These are phyloP conservation scores for Porogramme epimiltina DNA, from an alignment of 1,284 basidiomycete species.

Conservation along the genomic window DNA sequence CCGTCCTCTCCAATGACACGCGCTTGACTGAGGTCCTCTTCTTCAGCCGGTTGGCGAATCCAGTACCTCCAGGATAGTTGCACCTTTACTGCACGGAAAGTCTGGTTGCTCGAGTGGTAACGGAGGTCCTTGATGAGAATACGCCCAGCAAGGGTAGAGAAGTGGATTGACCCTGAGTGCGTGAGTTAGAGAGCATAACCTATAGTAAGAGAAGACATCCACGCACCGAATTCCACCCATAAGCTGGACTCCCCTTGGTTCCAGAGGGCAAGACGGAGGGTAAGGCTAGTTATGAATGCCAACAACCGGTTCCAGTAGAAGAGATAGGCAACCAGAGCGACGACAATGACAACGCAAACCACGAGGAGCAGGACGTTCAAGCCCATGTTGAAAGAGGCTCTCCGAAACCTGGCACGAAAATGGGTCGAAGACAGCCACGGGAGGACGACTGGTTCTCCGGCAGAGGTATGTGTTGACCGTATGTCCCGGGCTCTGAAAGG, in stretches of 20 bases:
- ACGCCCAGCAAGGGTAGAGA: slow-evolving; percentile 86
- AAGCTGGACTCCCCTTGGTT: slow-evolving; percentile 66
- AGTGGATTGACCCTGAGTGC: slow-evolving; percentile 77
- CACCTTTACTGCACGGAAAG: slow-evolving; percentile 78
- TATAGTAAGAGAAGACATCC: not conserved
- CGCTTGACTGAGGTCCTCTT: slow-evolving; percentile 63
- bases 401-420: not conserved
- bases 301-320: slow-evolving; percentile 91
- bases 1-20: slow-evolving; percentile 48
- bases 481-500: no score
- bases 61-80: slow-evolving; percentile 92
- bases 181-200: not conserved
- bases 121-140: slow-evolving; percentile 84
- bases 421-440: no score
- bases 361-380: slow-evolving; percentile 66
- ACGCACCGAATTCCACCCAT: slow-evolving; percentile 77
- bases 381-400: slow-evolving; percentile 37
- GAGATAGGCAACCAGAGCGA: slow-evolving; percentile 75
- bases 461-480: no score
- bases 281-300: slow-evolving; percentile 62
- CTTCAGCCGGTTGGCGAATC: slow-evolving; percentile 72
- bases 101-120: slow-evolving; percentile 91
- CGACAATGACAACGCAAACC: slow-evolving; percentile 69
- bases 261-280: slow-evolving; percentile 72
- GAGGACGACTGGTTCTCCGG: no score